These are phyloP conservation scores for Omphalotus guepiniiformis DNA, from an alignment of 768 basidiomycete genomes.

Conservation along the genomic window DNA sequence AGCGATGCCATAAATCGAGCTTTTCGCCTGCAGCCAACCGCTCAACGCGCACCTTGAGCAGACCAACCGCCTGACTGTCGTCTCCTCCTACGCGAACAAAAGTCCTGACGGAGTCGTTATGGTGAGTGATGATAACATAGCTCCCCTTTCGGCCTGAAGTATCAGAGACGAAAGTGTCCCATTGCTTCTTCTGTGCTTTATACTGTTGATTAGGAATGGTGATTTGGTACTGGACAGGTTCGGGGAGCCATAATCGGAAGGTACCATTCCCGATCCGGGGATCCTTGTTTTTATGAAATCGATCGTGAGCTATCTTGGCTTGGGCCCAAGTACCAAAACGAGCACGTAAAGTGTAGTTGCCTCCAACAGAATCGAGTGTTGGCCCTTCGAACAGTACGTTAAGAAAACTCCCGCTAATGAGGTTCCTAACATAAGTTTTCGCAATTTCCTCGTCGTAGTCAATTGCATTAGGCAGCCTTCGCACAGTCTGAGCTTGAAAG, in stretches of 20 bases:
- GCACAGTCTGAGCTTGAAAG: constrained; percentile 23
- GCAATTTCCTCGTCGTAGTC: constrained; percentile 16
- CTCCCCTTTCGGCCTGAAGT: constrained; percentile 33
- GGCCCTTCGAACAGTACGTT: constrained; percentile 24
- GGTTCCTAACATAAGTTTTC: constrained; percentile 17
- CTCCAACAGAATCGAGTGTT: constrained; percentile 17
- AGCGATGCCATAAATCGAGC: constrained; percentile 44
- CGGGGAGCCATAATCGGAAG: constrained; percentile 39
- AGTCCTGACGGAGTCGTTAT: background rate
- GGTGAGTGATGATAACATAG: constrained; percentile 25
- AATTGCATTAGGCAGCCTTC: constrained; percentile 17
- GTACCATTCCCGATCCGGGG: constrained; percentile 25
- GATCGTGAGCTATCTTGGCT: constrained; percentile 35
- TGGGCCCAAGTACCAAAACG: constrained; percentile 47
- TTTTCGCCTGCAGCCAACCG: constrained; percentile 47
- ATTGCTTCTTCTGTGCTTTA: constrained; percentile 43
- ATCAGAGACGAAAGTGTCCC: constrained; percentile 39
- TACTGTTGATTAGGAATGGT: constrained; percentile 46
- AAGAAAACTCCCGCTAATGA: constrained; percentile 12
- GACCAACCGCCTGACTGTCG: constrained; percentile 49
- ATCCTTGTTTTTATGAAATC: constrained; percentile 29
- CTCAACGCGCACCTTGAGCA: constrained; percentile 58
- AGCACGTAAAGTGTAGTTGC: constrained; percentile 29
- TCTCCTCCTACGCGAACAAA: constrained; percentile 42
- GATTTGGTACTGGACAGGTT: constrained; percentile 48